Conservation (phyloP, 2,329 filamentous ascomycete species). For the Coleophoma crateriformis region DNA sequence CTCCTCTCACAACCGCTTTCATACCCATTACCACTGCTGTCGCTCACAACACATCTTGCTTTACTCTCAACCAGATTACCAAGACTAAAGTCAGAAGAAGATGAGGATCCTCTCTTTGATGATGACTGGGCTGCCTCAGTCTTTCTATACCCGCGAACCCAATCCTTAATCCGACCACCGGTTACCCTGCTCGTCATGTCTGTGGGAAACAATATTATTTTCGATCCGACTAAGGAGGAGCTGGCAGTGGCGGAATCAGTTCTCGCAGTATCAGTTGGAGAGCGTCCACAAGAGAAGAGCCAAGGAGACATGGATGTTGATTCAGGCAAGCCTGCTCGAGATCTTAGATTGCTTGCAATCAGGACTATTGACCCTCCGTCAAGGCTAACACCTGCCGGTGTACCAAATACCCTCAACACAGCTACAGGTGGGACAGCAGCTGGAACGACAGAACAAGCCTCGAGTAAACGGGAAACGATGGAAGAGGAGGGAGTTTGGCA, state of each 20-base stretch:
- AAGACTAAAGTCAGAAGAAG: slow-evolving; percentile 76
- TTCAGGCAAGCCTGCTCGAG: slow-evolving; percentile 22
- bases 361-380: slow-evolving; percentile 72
- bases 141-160: slow-evolving; percentile 56
- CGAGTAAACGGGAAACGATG: slow-evolving; percentile 44
- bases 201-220: slow-evolving; percentile 83
- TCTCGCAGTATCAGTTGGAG: slow-evolving; percentile 75
- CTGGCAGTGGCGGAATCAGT: slow-evolving; percentile 88
- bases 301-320: slow-evolving; percentile 35
- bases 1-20: slow-evolving; percentile 90
- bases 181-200: slow-evolving; percentile 87
- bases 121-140: slow-evolving; percentile 91
- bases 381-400: slow-evolving; percentile 64
- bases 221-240: slow-evolving; percentile 88
- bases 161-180: slow-evolving; percentile 56
- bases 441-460: slow-evolving; percentile 33
- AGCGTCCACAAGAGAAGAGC: slow-evolving; percentile 22
- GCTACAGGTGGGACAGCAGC: slow-evolving; percentile 36
- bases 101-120: slow-evolving; percentile 96
- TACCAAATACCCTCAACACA: slow-evolving; percentile 58
- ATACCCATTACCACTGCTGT: slow-evolving; percentile 88
- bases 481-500: slow-evolving; percentile 75
- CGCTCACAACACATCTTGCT: slow-evolving; percentile 87
- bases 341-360: slow-evolving; percentile 60
- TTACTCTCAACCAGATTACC: slow-evolving; percentile 84